Percentiles rank a stretch among this genome's conserved stretches.
Evolutionary conservation across 805 yeast genomes (phyloP).

Genomic region (Lachancea quebecensis): DNA sequence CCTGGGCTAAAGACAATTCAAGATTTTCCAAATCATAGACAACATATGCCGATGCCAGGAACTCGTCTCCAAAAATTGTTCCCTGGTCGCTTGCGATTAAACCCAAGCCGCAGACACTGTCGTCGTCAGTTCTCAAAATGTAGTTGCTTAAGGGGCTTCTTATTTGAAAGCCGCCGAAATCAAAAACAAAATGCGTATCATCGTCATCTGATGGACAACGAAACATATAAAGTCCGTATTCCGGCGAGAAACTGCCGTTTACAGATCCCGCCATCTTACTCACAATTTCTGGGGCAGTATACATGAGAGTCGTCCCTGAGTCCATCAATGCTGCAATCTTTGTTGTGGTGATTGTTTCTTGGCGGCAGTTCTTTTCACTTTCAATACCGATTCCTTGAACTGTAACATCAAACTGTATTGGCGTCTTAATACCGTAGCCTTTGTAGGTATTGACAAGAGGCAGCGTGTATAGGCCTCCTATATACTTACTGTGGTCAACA

Average conservation of each 20-base stretch:
- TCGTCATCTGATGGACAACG: conserved; percentile 33
- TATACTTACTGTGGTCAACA: conserved; percentile 47
- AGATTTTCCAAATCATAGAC: conserved; percentile 49
- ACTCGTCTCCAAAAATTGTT: conserved; percentile 51
- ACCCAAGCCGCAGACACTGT: conserved; percentile 35
- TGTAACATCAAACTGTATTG: conserved; percentile 43
- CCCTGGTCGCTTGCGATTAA: conserved; percentile 30
- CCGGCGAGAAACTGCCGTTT: conserved; percentile 33
- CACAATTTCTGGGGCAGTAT: conserved; percentile 35
- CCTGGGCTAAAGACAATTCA: conserved; percentile 45
- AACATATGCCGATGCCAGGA: conserved; percentile 49
- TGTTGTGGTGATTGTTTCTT: conserved; percentile 18
- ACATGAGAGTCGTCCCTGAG: conserved; percentile 50
- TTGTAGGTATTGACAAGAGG: conserved; percentile 42
- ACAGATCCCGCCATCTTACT: conserved; percentile 27
- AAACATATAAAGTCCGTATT: conserved; percentile 36
- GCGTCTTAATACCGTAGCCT: conserved; percentile 13
- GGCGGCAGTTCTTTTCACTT: conserved; percentile 13
- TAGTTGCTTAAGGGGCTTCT: conserved; percentile 38
- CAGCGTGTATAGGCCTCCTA: conserved; percentile 41
- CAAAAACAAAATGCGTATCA: conserved; percentile 30
- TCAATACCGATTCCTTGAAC: conserved; percentile 35
- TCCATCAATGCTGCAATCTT: conserved; percentile 41
- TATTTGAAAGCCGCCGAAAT: conserved; percentile 48
- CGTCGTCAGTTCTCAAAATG: conserved; percentile 20